A percentile compares a stretch with the other conserved stretches of the same genome.
Evolutionary conservation across 2,329 filamentous ascomycete genomes (phyloP).

Genomic region (Metarhizium rileyi): DNA sequence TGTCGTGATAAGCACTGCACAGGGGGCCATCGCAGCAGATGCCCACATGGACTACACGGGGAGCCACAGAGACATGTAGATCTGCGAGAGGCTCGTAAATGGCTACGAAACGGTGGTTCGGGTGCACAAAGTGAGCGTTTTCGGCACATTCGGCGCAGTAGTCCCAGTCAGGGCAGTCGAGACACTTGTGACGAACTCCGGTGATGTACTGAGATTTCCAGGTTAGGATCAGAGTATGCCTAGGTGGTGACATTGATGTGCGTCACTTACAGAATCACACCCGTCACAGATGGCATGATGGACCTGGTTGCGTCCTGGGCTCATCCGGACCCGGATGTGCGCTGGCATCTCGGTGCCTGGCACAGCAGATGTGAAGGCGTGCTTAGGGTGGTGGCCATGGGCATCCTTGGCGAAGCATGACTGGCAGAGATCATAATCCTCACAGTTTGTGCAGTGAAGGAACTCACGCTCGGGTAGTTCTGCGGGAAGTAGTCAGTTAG

Average conservation of each 20-base stretch:
- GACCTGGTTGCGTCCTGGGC: conserved; percentile 66
- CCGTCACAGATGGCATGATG: conserved; percentile 93
- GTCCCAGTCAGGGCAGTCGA: conserved; percentile 96
- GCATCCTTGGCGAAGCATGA: conserved; percentile 63
- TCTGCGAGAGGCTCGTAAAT: conserved; percentile 62
- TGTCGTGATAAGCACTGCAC: conserved; percentile 51
- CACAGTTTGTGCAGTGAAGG: conserved; percentile 74
- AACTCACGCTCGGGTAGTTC: conserved; percentile 71
- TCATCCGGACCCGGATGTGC: conserved; percentile 57
- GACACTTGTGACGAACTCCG: conserved; percentile 91
- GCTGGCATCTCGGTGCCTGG: conserved; percentile 51
- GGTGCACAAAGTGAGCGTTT: conserved; percentile 59
- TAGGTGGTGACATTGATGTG: background rate
- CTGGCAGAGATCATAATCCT: conserved; percentile 89
- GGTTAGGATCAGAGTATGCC: background rate
- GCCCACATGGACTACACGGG: conserved; percentile 55
- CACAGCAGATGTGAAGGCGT: conserved; percentile 64
- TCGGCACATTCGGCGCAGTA: conserved; percentile 73
- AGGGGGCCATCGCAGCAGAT: conserved; percentile 94
- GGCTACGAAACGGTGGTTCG: conserved; percentile 78
- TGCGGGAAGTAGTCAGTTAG: conserved; percentile 14
- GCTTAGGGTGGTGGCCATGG: conserved; percentile 86
- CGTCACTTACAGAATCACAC: conserved; percentile 53
- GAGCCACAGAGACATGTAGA: conserved; percentile 10
- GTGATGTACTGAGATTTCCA: conserved; percentile 49